Evolutionary conservation across 1,284 basidiomycete species (phyloP), one percentile per base, ranked within the genome.

Genomic region (Apiotrichum gamsii): DNA sequence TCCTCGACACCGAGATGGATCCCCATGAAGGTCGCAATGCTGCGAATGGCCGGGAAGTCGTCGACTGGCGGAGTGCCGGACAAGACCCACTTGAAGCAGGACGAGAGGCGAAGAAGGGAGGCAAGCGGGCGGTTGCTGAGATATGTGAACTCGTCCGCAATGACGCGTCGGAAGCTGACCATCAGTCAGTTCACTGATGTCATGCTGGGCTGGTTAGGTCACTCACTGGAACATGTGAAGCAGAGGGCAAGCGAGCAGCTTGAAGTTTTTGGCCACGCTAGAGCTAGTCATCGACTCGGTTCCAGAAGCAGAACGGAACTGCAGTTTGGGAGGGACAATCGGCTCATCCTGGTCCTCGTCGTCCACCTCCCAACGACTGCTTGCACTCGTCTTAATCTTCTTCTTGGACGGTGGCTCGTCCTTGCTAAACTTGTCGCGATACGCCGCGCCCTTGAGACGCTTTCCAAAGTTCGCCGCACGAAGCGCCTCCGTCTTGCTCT

Each of bases 81-180:
- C n/a, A 96, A 78, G 4, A 96, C 87, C 91, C 91, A 96, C 46
- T 83, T 84, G 52, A 87, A 80, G 48, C 85, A 82, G 0, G 88
- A 84, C 20, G 82, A 80, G 20, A 94, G 71, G 32, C 79, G 80
- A 3, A 87, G 87, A 24, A 94, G 78, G 58, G 91, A 79, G 1
- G 87, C 77, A 46, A 88, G 83, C 8, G 83, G 78, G 59, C 86
- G 83, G 44, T 85, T 88, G 30, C 85, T 82, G 14, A 94, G 78
- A 65, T 96, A 96, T 1, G 91, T 94, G 70, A 94, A 96, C 69
- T 96, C 91, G 72, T 96, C 93, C 38, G 95, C 83, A 42, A 95
- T 85, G 39, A 88, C 80, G 3, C 91, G 84, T 8, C 86, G 77
- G 67, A 87, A 94, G 8, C 70, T 72, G 25, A 52, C 14, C 13